These are phyloP conservation scores for Globisporangium nunn DNA, from an alignment of 352 stramenopile genomes.

Conservation along the genomic window DNA sequence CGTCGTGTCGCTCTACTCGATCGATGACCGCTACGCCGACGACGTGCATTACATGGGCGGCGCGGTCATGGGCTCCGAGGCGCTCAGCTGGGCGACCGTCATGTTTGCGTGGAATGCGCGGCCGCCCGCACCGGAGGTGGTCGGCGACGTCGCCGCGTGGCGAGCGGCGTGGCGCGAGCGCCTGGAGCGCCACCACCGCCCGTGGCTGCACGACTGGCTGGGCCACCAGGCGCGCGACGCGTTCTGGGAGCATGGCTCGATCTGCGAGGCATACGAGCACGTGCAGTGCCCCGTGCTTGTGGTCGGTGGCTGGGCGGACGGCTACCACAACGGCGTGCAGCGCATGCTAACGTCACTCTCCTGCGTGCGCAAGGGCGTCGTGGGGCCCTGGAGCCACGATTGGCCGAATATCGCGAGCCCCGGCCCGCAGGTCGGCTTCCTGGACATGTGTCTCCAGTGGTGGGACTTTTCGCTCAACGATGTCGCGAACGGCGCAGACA, in stretches of 20 bases:
- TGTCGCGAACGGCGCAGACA: slow-evolving; percentile 13
- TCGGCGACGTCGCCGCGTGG: slow-evolving; percentile 26
- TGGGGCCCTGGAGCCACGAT: slow-evolving; percentile 48
- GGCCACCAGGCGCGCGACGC: slow-evolving; percentile 31
- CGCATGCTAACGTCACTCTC: slow-evolving; percentile 31
- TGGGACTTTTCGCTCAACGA: slow-evolving; percentile 35
- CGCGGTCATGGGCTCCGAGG: slow-evolving; percentile 35
- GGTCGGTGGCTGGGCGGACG: slow-evolving; percentile 43
- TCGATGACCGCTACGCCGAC: slow-evolving; percentile 45
- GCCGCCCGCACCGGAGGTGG: slow-evolving; percentile 26
- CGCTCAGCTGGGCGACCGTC: slow-evolving; percentile 41
- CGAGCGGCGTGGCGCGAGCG: slow-evolving; percentile 20
- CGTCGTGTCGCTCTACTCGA: slow-evolving; percentile 46
- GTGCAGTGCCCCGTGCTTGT: slow-evolving; percentile 33
- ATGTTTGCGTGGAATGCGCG: slow-evolving; percentile 42
- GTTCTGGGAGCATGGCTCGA: slow-evolving; percentile 42
- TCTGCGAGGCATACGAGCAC: slow-evolving; percentile 28
- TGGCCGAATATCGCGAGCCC: slow-evolving; percentile 40
- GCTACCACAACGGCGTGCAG: slow-evolving; percentile 42
- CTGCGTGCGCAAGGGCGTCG: slow-evolving; percentile 28
- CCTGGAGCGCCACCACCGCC: slow-evolving; percentile 33
- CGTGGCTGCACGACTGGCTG: slow-evolving; percentile 46
- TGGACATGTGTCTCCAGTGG: slow-evolving; percentile 43
- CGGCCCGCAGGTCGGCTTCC: slow-evolving; percentile 35
- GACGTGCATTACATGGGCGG: slow-evolving; percentile 47